Evolutionary conservation across 805 yeast species (phyloP).

Genomic region (Pichia nanzhaoensis): DNA sequence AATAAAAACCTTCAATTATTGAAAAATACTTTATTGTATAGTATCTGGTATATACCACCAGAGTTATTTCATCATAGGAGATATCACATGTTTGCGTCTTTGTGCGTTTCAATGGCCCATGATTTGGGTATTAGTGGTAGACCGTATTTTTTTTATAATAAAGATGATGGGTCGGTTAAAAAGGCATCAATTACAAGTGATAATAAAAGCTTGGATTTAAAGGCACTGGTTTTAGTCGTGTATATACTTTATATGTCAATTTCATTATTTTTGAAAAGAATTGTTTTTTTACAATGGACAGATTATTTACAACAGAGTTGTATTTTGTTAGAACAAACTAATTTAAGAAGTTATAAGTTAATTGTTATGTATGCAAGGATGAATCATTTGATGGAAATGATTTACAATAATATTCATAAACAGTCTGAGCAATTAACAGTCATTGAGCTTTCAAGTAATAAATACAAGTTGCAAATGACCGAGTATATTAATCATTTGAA

Average conservation of each 20-base stretch:
- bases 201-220: slow-evolving; percentile 39
- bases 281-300: slow-evolving; percentile 57
- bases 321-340: slow-evolving; percentile 35
- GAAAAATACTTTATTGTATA: slow-evolving; percentile 51
- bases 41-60: slow-evolving; percentile 79
- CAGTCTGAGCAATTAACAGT: slow-evolving; percentile 31
- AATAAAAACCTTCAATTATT: slow-evolving; percentile 63
- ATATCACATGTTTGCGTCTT: slow-evolving; percentile 58
- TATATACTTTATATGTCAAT: slow-evolving; percentile 59
- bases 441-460: slow-evolving; percentile 21
- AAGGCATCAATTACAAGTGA: slow-evolving; percentile 32
- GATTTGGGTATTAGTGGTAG: slow-evolving; percentile 69
- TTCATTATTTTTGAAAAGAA: slow-evolving; percentile 58
- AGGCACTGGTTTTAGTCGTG: slow-evolving; percentile 47
- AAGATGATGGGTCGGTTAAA: slow-evolving; percentile 35
- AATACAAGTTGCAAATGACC: slow-evolving; percentile 35
- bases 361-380: slow-evolving; percentile 55
- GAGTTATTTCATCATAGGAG: slow-evolving; percentile 77
- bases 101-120: slow-evolving; percentile 61
- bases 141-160: slow-evolving; percentile 37
- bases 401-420: slow-evolving; percentile 45
- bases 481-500: slow-evolving; percentile 47
- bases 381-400: slow-evolving; percentile 54
- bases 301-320: slow-evolving; percentile 60
- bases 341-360: slow-evolving; percentile 30